phyloP scores from a whole-genome alignment of 2,329 filamentous ascomycete species.

The Penicillium polonicum region DNA sequence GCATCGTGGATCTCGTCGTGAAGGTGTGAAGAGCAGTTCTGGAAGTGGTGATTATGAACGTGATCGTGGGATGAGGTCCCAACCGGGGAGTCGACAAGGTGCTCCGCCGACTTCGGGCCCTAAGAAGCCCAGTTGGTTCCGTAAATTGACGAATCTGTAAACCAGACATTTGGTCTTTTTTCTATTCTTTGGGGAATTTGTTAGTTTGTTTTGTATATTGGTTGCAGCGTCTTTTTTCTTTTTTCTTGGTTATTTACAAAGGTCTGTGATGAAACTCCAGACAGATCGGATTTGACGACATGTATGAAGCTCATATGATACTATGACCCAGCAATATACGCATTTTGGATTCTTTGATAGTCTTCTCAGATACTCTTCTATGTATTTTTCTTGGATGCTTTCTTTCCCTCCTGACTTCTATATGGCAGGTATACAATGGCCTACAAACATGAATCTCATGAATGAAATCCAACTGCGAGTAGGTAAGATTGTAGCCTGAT shows the following conservation, averaged over 20 bases:
- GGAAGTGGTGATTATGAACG: slow-evolving; percentile 43
- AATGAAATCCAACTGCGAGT: not conserved
- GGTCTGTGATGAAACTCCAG: not conserved
- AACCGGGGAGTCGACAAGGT: slow-evolving; percentile 25
- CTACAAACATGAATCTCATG: not conserved
- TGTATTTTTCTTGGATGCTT: not conserved
- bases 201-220: not conserved
- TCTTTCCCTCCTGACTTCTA: not conserved
- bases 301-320: slow-evolving; percentile 10
- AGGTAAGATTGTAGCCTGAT: not conserved
- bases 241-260: not conserved
- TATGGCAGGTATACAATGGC: not conserved
- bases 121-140: slow-evolving; percentile 46
- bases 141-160: slow-evolving; percentile 42
- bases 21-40: slow-evolving; percentile 41
- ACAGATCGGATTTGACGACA: slow-evolving; percentile 4
- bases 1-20: slow-evolving; percentile 34
- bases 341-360: not conserved
- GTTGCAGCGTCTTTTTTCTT: slow-evolving; percentile 3
- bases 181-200: not conserved
- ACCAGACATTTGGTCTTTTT: not conserved
- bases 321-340: slow-evolving; percentile 4
- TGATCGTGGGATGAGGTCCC: slow-evolving; percentile 34
- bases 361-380: not conserved
- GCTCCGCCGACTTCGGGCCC: slow-evolving; percentile 27